A percentile compares a stretch with the other conserved stretches of the same genome.
Evolutionary conservation across 2,329 filamentous ascomycete species (phyloP).

Genomic region (Ophiostoma montium): DNA sequence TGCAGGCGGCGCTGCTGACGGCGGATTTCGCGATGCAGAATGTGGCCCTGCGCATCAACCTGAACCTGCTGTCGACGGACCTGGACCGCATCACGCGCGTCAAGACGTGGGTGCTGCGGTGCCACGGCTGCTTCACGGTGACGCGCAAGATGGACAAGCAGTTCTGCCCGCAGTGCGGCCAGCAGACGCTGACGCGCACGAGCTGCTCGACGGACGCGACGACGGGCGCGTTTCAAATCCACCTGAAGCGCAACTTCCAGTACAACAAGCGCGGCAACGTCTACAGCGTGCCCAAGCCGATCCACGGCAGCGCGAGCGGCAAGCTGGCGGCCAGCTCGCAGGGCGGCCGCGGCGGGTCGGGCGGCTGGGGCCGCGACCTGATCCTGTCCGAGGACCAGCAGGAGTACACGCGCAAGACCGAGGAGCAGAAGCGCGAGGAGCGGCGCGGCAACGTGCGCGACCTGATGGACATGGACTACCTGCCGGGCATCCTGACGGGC

Average conservation of each 20-base stretch:
- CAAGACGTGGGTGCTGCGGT: conserved; percentile 80
- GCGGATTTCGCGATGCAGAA: conserved; percentile 98
- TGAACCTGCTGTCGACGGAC: conserved; percentile 51
- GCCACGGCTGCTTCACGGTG: conserved; percentile 82
- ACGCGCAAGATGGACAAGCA: conserved; percentile 76
- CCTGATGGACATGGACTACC: conserved; percentile 88
- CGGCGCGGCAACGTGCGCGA: conserved; percentile 45
- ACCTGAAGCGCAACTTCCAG: conserved; percentile 89
- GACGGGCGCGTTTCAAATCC: conserved; percentile 67
- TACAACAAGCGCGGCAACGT: conserved; percentile 89
- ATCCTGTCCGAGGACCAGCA: conserved; percentile 90
- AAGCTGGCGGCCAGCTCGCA: conserved; percentile 41
- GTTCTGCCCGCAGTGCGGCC: conserved; percentile 86
- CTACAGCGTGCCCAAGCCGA: conserved; percentile 84
- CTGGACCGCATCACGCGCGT: conserved; percentile 72
- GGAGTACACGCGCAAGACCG: conserved; percentile 58
- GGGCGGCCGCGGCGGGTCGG: conserved; percentile 54
- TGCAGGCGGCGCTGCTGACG: conserved; percentile 84
- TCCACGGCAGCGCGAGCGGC: conserved; percentile 66
- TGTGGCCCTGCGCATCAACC: conserved; percentile 84
- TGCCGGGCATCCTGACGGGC: conserved; percentile 74
- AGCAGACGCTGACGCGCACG: conserved; percentile 70
- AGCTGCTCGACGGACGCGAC: conserved; percentile 66
- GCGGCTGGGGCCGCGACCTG: conserved; percentile 72
- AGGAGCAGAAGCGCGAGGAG: conserved; percentile 44